Base-by-base conservation (phyloP, 1,139 yeast species). In the Saccharomyces hybrid region DNA sequence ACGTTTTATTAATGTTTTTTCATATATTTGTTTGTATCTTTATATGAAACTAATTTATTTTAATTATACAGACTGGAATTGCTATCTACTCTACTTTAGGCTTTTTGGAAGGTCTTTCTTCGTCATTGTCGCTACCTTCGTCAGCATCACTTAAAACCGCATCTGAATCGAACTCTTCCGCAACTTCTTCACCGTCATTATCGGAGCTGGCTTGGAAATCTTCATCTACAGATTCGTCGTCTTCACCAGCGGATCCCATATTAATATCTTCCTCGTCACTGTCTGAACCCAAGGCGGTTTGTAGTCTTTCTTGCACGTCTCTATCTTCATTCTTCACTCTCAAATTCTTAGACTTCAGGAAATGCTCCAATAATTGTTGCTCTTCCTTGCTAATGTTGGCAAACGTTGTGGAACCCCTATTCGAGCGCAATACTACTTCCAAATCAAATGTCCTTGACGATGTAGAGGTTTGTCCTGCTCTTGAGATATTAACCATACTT, bases 401-500 rank as follows among this genome's bases (percentile, higher is more conserved):
- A 72, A 93, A 93, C 51, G 84, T 83, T 63, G 91, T 95, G 26
- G 88, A 78, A 54, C 82, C 84, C 57, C 81, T 81, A 44, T 85
- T 82, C 42, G 82, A 80, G 62, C 85, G 79, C 57, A 91, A 75
- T 47, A 78, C 78, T 52, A 93, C 82, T 63, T 93, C 95, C 73
- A 93, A 76, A 72, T 95, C 99, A 71, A 95, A 95, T 0, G 99
- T 93, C 69, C 97, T 83, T 41, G 90, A 84, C 1, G 95, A 86
- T 1, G 88, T 78, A 1, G 86, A 82, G 1, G 90, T 83, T 50
- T 85, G 82, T 13, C 96, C 96, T 5, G 95, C 88, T 71, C 99
- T 84, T 2, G 97, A 87, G 75, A 95, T 86, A 31, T 88, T 83
- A 38, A 93, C 83, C 50, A 77, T 79, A 54, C 84, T 77, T 50